These are phyloP conservation scores for Calonectria pseudoreteaudii DNA, from an alignment of 2,329 filamentous ascomycete genomes.

Conservation along the genomic window DNA sequence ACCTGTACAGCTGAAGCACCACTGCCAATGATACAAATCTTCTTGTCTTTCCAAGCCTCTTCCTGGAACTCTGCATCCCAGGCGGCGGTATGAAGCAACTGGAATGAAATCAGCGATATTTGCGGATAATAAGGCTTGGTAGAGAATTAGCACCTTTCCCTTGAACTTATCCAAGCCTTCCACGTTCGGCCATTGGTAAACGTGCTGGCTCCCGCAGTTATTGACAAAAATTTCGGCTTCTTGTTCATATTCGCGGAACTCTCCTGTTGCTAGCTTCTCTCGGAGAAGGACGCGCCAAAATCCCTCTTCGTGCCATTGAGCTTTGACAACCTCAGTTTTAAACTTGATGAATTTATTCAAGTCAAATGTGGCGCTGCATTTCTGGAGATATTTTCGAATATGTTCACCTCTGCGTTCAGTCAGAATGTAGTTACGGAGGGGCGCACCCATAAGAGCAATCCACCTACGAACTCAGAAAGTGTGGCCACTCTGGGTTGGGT, in stretches of 20 bases:
- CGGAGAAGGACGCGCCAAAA: not conserved
- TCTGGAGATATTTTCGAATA: not conserved
- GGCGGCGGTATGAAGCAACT: not conserved
- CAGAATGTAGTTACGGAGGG: not conserved
- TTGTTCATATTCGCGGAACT: not conserved
- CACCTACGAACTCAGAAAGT: not conserved
- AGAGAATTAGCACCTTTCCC: not conserved
- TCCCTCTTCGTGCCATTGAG: not conserved
- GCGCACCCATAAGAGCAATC: not conserved
- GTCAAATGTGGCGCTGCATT: not conserved
- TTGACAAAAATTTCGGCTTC: not conserved
- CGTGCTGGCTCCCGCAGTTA: not conserved
- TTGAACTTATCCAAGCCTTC: not conserved
- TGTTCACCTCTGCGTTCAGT: not conserved
- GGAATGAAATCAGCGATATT: not conserved
- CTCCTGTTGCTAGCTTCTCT: not conserved
- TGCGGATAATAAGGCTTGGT: too few relatives aligned
- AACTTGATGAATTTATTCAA: not conserved
- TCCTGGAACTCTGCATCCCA: not conserved
- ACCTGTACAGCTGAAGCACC: not conserved
- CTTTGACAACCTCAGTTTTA: not conserved
- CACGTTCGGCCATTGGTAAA: not conserved
- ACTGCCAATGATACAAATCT: not conserved
- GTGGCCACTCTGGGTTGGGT: not conserved
- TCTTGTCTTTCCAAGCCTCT: not conserved